A percentile compares a stretch with the other conserved stretches of the same genome.
Evolutionary conservation across 306 rosid species (phyloP).

Genomic region (Cicer yamashitae): DNA sequence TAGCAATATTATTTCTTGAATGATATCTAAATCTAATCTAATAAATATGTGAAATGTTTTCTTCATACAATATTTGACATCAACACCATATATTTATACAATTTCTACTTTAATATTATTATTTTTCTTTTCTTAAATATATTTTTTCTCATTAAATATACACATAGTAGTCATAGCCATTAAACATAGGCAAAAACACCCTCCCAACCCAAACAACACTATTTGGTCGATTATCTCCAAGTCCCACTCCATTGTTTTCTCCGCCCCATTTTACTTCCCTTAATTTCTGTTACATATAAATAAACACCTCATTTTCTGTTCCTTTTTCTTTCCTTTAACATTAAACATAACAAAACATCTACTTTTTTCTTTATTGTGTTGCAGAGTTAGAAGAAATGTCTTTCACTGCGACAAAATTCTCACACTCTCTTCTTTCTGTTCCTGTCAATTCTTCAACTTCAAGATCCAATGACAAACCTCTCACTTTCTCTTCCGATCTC

Average conservation of each 20-base stretch:
- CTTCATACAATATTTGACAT: too few relatives aligned
- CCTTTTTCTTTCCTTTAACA: conserved; percentile 32
- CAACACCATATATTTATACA: too few relatives aligned
- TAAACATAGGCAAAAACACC: conserved; percentile 37
- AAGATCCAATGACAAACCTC: conserved; percentile 82
- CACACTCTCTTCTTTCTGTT: conserved; percentile 56
- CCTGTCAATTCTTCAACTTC: conserved; percentile 55
- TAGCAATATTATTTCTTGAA: neutral
- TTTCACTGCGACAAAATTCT: conserved; percentile 63
- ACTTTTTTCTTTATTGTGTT: neutral
- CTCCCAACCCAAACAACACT: neutral
- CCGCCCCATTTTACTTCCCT: conserved; percentile 53
- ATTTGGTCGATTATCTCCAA: conserved; percentile 65
- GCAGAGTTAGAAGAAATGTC: conserved; percentile 56
- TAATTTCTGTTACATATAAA: neutral
- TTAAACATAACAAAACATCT: conserved; percentile 1
- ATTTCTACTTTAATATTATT: too few relatives aligned
- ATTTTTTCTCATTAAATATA: neutral
- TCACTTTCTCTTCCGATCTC: conserved; percentile 52
- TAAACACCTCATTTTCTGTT: conserved; percentile 25
- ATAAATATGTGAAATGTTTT: too few relatives aligned
- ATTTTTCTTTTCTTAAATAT: too few relatives aligned
- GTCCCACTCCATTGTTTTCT: conserved; percentile 64
- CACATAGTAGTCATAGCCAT: conserved; percentile 19
- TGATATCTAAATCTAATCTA: too few relatives aligned